Evolutionary conservation across 768 basidiomycete species (phyloP).

Genomic region (Macrocybe gigantea): DNA sequence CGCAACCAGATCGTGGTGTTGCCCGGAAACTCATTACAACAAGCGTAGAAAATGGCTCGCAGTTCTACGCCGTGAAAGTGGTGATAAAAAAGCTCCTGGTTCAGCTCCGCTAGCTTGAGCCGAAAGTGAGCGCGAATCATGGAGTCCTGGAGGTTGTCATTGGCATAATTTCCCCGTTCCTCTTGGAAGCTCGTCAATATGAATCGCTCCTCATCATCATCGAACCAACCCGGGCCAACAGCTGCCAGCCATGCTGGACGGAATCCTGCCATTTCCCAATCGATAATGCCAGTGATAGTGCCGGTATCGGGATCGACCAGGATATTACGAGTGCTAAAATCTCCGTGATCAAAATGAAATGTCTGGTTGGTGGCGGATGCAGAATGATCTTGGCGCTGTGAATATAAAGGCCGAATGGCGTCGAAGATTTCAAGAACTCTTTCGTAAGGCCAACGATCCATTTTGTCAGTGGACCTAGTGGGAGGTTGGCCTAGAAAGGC

Average conservation of each 20-base stretch:
- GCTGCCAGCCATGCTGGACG: conserved; percentile 10
- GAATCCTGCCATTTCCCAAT: conserved; percentile 13
- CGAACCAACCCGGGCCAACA: conserved; percentile 1
- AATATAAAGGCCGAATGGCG: no score
- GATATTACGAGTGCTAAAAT: conserved; percentile 12
- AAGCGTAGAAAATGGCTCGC: conserved; percentile 1
- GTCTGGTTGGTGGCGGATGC: no score
- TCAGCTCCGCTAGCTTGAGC: no score
- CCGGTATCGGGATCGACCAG: conserved; percentile 9
- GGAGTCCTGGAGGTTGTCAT: conserved; percentile 1
- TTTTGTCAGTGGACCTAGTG: not conserved
- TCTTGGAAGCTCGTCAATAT: conserved; percentile 1
- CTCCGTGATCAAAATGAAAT: no score
- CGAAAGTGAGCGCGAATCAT: no score
- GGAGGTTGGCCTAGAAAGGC: not conserved
- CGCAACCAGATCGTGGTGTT: conserved; percentile 1
- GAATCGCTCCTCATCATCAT: conserved; percentile 1
- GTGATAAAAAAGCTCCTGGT: no score
- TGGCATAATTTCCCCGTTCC: not conserved
- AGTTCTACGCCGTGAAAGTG: conserved; percentile 2
- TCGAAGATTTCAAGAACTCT: no score
- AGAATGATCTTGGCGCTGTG: no score
- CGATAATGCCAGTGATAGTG: conserved; percentile 13
- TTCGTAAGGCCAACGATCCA: not conserved
- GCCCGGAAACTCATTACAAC: not conserved